These are phyloP conservation scores for Chaetoceros muelleri DNA, from an alignment of 108 stramenopile species.

Conservation along the genomic window DNA sequence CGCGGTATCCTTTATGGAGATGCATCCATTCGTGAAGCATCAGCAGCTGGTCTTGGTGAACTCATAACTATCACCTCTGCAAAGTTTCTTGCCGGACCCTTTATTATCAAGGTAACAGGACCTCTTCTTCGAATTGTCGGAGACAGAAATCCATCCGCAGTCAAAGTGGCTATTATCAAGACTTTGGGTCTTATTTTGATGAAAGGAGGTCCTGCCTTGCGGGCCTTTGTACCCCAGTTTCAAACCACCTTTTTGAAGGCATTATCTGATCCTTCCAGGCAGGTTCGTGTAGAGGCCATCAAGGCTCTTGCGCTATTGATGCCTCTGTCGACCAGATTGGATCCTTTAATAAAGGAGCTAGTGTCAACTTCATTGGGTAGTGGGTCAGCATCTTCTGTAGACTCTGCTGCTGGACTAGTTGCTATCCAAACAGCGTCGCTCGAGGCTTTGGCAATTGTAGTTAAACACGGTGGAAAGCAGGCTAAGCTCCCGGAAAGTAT, in stretches of 20 bases:
- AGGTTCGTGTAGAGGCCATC: constrained; percentile 79
- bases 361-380: constrained; percentile 41
- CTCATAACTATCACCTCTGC: constrained; percentile 80
- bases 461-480: constrained; percentile 65
- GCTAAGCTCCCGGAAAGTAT: constrained; percentile 76
- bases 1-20: constrained; percentile 92
- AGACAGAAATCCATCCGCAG: constrained; percentile 86
- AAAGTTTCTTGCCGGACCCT: constrained; percentile 80
- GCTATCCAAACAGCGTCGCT: constrained; percentile 78
- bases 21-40: constrained; percentile 65
- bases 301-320: constrained; percentile 77
- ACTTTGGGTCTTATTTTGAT: constrained; percentile 82
- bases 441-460: constrained; percentile 63
- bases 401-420: constrained; percentile 46
- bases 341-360: constrained; percentile 89
- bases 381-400: constrained; percentile 4
- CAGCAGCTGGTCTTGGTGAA: constrained; percentile 92
- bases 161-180: constrained; percentile 89
- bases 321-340: constrained; percentile 82
- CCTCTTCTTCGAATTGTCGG: constrained; percentile 97
- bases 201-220: constrained; percentile 86
- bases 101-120: constrained; percentile 94
- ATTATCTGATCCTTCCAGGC: constrained; percentile 86
- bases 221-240: constrained; percentile 98
- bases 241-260: constrained; percentile 99